Base-by-base conservation (phyloP, 2,329 filamentous ascomycete species). In the Cladosporium sp. region DNA sequence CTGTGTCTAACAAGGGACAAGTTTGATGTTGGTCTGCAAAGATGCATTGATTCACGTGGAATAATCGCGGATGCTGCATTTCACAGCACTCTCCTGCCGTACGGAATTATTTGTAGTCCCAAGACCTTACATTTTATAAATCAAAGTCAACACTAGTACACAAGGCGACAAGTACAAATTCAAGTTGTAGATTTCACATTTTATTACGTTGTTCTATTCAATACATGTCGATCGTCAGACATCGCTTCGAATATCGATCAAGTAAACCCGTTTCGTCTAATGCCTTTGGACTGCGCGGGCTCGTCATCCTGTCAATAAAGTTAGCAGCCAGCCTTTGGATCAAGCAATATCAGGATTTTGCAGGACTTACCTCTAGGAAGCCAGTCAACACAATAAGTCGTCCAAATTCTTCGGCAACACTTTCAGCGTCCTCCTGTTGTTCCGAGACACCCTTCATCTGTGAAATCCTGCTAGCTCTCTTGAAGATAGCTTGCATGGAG, bases 401-500 rank as follows among this genome's bases (percentile, higher is more conserved):
- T 74, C 93, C 88, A 69, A 94, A 90, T 49, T 90, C 87, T 72
- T 96, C 91, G 5, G 92, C 90, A 65, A 97, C 90, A 50, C 84
- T 82, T 38, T 96, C 78, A 63, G 84, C 55, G 9, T 58, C 83
- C 58, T 86, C 79, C 55, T 85, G 85, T 45, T 67, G 62, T 12
- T 60, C 61, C 38, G 58, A 57, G 19, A 61, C 60, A 20, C 59
- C 54, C 12, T 59, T 61, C 37, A 63, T 61, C 28, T 76, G 74
- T 17, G 89, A 88, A 59, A 96, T 89, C 50, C 89, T 89, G 0
- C 90, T 90, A 66, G 89, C 90, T 65, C 92, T 83, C 78, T 99
- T 99, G 69, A 99, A 89, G 19, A 96, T 87, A 47, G 92, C 89
- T 63, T 94, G 85, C 67, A 97, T 90, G 59, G 92, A 85, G 72